Conservation (phyloP, 345 rosid genomes). For the Rhodomyrtus tomentosa region DNA sequence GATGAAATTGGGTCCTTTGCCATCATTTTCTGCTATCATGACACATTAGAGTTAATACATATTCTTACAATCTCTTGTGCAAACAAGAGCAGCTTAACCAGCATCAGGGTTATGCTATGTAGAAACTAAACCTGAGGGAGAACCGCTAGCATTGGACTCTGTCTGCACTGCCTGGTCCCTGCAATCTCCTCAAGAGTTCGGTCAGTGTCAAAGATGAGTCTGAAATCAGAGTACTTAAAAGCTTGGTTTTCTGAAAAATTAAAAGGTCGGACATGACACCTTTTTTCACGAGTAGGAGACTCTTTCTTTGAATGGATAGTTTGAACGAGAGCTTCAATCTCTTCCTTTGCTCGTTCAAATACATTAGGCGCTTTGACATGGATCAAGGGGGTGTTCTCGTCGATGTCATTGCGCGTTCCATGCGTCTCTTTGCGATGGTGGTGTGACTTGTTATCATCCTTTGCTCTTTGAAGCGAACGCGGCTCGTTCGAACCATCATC, state of each 20-base stretch:
- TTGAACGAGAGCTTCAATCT: conserved; percentile 48
- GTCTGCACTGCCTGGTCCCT: neutral
- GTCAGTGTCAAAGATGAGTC: neutral
- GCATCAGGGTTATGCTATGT: neutral
- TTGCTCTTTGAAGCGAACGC: neutral
- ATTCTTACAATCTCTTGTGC: neutral
- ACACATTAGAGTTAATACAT: neutral
- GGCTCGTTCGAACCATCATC: neutral
- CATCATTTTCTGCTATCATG: neutral
- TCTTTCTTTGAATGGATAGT: conserved; percentile 23
- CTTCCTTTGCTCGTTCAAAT: conserved; percentile 54
- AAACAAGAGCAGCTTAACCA: neutral
- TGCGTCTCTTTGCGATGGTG: conserved; percentile 15
- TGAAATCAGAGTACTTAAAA: neutral
- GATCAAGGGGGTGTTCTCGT: conserved; percentile 18
- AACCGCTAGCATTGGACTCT: neutral
- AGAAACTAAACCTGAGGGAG: neutral
- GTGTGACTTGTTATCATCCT: neutral
- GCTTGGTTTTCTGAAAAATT: neutral
- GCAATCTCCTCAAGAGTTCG: neutral
- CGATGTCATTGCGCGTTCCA: conserved; percentile 17
- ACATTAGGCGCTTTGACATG: conserved; percentile 50
- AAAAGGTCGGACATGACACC: conserved; percentile 5
- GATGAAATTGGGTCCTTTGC: conserved; percentile 15
- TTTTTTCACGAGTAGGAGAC: conserved; percentile 7